These are phyloP conservation scores for Mycena galericulata DNA, from an alignment of 768 basidiomycete species.

Conservation along the genomic window DNA sequence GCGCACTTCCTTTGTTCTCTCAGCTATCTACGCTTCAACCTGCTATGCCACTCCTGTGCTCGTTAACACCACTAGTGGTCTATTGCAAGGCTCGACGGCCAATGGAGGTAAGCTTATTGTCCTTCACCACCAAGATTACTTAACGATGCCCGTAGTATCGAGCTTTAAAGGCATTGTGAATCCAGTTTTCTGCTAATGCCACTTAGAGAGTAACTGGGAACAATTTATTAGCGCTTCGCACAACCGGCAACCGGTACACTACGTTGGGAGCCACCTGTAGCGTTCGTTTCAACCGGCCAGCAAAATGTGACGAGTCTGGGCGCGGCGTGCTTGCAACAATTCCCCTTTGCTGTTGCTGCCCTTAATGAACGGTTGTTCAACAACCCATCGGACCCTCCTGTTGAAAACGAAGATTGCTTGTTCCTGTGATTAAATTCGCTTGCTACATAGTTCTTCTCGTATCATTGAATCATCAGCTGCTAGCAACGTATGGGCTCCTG, in stretches of 20 bases:
- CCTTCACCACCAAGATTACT: neutral
- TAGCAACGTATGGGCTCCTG: neutral
- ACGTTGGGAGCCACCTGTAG: slow-evolving; percentile 25
- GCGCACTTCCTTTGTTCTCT: slow-evolving; percentile 2
- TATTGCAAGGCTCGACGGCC: slow-evolving; percentile 1
- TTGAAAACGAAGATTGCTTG: slow-evolving; percentile 20
- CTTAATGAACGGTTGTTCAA: slow-evolving; percentile 15
- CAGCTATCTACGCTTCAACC: neutral
- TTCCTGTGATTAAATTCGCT: neutral
- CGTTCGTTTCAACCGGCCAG: slow-evolving; percentile 5
- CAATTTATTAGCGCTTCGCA: slow-evolving; percentile 2
- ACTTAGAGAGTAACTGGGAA: too few species aligned
- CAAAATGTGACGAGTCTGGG: slow-evolving; percentile 18
- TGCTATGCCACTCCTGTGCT: neutral
- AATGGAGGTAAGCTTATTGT: neutral
- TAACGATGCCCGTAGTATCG: neutral
- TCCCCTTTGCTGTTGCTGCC: neutral
- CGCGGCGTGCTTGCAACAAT: slow-evolving; percentile 26
- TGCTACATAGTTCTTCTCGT: neutral
- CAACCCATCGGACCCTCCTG: slow-evolving; percentile 17
- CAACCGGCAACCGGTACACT: slow-evolving; percentile 6
- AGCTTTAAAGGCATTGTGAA: slow-evolving; percentile 24
- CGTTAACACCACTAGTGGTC: neutral
- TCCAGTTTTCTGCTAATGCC: neutral
- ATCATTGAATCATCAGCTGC: neutral